phyloP scores from a whole-genome alignment of 331 rosid genomes.

The Telfairia occidentalis region DNA sequence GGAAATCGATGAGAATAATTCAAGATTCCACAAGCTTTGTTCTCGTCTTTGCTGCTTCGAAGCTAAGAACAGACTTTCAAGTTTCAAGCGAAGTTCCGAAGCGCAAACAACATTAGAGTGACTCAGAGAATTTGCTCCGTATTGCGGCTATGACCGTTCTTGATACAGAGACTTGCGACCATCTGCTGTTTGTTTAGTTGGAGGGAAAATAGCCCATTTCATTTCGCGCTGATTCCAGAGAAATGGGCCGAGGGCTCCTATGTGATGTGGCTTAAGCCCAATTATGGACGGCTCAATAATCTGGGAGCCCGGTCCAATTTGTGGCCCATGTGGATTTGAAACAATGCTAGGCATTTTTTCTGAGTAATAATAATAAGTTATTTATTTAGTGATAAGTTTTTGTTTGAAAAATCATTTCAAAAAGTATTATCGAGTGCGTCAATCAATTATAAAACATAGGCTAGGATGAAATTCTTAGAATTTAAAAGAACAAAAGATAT shows the following conservation, averaged over 20 bases:
- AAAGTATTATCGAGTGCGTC: too few relatives aligned
- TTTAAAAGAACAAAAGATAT: too few relatives aligned
- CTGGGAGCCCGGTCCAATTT: not conserved
- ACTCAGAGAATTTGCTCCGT: not conserved
- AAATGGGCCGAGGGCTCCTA: not conserved
- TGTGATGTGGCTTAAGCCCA: not conserved
- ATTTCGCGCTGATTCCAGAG: not conserved
- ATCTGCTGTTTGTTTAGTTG: not conserved
- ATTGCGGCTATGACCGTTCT: conserved; percentile 1
- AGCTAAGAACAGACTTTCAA: not conserved
- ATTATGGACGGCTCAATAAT: not conserved
- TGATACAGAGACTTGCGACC: not conserved
- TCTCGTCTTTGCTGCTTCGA: not conserved
- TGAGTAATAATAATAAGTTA: not conserved
- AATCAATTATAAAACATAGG: too few relatives aligned
- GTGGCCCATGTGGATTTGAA: not conserved
- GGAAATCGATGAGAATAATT: not conserved
- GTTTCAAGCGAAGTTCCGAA: not conserved
- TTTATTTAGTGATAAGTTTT: too few relatives aligned
- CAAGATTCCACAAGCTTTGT: not conserved
- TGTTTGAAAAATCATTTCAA: too few relatives aligned
- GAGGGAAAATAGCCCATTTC: conserved; percentile 4
- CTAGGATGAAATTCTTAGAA: too few relatives aligned
- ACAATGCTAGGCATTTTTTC: not conserved
- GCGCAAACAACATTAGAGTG: not conserved